A percentile compares a stretch with the other conserved stretches of the same genome.
Conservation (phyloP, 2,329 filamentous ascomycete genomes). For the Clonostachys sp. region DNA sequence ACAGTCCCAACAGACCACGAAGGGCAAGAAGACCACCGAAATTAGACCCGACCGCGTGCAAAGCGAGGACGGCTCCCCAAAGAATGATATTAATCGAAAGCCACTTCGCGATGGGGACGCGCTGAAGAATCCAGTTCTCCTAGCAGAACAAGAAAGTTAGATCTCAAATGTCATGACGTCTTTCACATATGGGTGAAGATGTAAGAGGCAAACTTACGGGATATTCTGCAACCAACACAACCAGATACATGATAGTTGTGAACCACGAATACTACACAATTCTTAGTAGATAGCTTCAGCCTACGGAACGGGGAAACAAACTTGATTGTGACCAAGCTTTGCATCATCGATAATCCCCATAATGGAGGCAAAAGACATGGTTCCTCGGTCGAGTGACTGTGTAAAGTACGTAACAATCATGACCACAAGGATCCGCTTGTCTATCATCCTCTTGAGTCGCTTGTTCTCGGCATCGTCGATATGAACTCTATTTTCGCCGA, state of each 20-base stretch:
- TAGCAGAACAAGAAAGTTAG: too few relatives aligned
- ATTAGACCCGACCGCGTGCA: slow-evolving; percentile 55
- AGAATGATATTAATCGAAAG: slow-evolving; percentile 58
- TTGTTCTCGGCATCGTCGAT: slow-evolving; percentile 54
- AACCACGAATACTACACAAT: slow-evolving; percentile 61
- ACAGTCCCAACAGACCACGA: slow-evolving; percentile 64
- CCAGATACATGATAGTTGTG: slow-evolving; percentile 71
- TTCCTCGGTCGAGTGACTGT: slow-evolving; percentile 65
- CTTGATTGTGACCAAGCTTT: slow-evolving; percentile 29
- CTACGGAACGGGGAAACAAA: not conserved
- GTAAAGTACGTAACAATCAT: slow-evolving; percentile 74
- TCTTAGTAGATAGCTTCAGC: not conserved
- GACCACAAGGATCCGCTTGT: slow-evolving; percentile 61
- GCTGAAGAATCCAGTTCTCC: slow-evolving; percentile 47
- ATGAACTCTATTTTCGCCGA: slow-evolving; percentile 28
- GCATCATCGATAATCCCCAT: slow-evolving; percentile 54
- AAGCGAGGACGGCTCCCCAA: slow-evolving; percentile 58
- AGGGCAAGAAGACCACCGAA: slow-evolving; percentile 56
- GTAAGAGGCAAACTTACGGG: slow-evolving; percentile 37
- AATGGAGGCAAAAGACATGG: slow-evolving; percentile 59
- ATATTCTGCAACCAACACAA: slow-evolving; percentile 66
- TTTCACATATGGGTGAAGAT: too few relatives aligned
- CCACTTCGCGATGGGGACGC: slow-evolving; percentile 65
- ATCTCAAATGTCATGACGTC: too few relatives aligned
- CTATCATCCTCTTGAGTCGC: slow-evolving; percentile 60